A percentile compares a stretch with the other conserved stretches of the same genome.
Evolutionary conservation across 306 rosid genomes (phyloP).

Genomic region (Pterocarpus santalinus): DNA sequence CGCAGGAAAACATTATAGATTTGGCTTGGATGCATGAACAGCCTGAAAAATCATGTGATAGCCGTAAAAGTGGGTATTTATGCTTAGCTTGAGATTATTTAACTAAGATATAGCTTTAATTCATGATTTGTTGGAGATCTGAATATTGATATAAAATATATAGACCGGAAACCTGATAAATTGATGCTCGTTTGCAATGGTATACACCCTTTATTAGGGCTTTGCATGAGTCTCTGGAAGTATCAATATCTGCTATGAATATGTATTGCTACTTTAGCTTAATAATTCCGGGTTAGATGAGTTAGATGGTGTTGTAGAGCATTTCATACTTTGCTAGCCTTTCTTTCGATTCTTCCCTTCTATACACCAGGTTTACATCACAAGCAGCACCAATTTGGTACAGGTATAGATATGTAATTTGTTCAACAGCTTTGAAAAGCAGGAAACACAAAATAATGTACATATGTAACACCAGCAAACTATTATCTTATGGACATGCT

Average conservation of each 20-base stretch:
- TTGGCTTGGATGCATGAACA: constrained; percentile 44
- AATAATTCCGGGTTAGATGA: background rate
- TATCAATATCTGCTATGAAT: background rate
- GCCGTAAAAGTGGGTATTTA: constrained; percentile 22
- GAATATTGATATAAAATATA: constrained; percentile 17
- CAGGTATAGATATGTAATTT: too few species aligned
- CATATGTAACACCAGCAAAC: too few species aligned
- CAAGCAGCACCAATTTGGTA: too few species aligned
- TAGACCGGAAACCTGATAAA: constrained; percentile 2
- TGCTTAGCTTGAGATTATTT: constrained; percentile 33
- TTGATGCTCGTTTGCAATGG: background rate
- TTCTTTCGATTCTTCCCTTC: too few species aligned
- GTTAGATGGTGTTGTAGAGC: background rate
- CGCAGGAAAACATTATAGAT: background rate
- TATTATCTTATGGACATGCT: background rate
- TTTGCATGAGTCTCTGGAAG: constrained; percentile 5
- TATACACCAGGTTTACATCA: too few species aligned
- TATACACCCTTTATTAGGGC: background rate
- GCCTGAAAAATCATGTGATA: constrained; percentile 28
- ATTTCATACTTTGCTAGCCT: background rate
- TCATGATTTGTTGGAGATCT: constrained; percentile 5
- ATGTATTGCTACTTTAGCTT: background rate
- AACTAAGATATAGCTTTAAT: constrained; percentile 32
- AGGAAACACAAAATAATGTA: too few species aligned
- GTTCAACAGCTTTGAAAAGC: too few species aligned